phyloP scores from a whole-genome alignment of 2,329 filamentous ascomycete species.

The Didymella sp. region DNA sequence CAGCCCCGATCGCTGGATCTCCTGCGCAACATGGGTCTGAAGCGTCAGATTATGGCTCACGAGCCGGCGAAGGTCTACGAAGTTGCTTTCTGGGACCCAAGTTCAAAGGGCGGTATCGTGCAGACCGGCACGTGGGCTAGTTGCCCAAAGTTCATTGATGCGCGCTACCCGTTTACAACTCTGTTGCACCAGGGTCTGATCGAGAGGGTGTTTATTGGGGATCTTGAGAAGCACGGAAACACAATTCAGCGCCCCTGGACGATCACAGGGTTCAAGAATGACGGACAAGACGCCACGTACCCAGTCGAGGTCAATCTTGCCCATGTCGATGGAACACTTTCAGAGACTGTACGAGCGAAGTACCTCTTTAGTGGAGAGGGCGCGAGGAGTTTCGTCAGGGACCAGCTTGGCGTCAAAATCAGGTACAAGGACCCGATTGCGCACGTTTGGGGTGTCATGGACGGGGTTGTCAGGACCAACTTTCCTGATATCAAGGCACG shows the following conservation, averaged over 20 bases:
- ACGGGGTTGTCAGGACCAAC: constrained; percentile 68
- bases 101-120: constrained; percentile 60
- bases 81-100: constrained; percentile 71
- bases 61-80: constrained; percentile 85
- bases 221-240: constrained; percentile 65
- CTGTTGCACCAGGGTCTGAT: constrained; percentile 69
- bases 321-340: constrained; percentile 74
- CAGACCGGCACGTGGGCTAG: constrained; percentile 78
- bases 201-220: constrained; percentile 67
- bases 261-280: constrained; percentile 67
- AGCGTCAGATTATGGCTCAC: constrained; percentile 85
- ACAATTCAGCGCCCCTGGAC: constrained; percentile 67
- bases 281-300: constrained; percentile 69
- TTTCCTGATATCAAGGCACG: constrained; percentile 67
- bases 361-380: constrained; percentile 70
- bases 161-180: constrained; percentile 69
- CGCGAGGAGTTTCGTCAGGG: constrained; percentile 65
- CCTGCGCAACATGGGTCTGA: constrained; percentile 86
- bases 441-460: constrained; percentile 72
- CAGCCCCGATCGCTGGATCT: constrained; percentile 89
- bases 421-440: constrained; percentile 68
- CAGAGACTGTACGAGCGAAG: constrained; percentile 70
- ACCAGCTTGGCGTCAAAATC: constrained; percentile 71
- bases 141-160: constrained; percentile 81
- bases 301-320: constrained; percentile 81